Evolutionary conservation across 495 filamentous ascomycete genomes (phyloP).

Genomic region (Xylaria venustula): DNA sequence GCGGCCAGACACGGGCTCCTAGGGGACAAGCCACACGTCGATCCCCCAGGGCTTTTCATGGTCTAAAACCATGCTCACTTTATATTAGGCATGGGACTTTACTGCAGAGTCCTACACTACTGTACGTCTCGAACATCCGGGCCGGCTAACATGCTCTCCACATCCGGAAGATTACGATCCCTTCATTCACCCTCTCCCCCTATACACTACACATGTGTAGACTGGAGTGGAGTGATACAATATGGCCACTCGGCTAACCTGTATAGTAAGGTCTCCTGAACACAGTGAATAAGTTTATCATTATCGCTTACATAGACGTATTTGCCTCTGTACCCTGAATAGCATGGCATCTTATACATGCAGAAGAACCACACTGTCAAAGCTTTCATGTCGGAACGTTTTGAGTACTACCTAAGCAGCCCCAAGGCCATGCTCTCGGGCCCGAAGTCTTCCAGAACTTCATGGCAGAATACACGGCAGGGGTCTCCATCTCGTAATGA

Average conservation of each 20-base stretch:
- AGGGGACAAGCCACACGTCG: not conserved
- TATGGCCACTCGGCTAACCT: too few relatives aligned
- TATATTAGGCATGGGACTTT: not conserved
- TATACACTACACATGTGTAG: not conserved
- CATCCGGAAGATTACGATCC: not conserved
- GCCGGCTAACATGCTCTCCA: not conserved
- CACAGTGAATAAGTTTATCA: too few relatives aligned
- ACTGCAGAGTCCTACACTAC: not conserved
- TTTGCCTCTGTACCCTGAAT: not conserved
- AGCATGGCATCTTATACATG: not conserved
- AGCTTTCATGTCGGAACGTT: too few relatives aligned
- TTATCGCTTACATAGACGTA: not conserved
- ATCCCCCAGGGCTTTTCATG: not conserved
- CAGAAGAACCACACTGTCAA: too few relatives aligned
- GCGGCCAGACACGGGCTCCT: not conserved
- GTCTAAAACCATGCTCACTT: not conserved
- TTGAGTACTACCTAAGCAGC: not conserved
- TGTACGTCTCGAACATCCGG: not conserved
- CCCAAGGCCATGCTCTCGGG: not conserved
- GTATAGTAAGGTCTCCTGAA: too few relatives aligned
- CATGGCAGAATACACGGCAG: not conserved
- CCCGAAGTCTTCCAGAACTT: not conserved
- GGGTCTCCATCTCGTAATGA: not conserved
- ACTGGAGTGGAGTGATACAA: not conserved
- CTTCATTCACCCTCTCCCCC: not conserved